Evolutionary conservation across 2,329 filamentous ascomycete genomes (phyloP), one percentile per base, ranked within the genome.

Genomic region (Fusarium scirpi): DNA sequence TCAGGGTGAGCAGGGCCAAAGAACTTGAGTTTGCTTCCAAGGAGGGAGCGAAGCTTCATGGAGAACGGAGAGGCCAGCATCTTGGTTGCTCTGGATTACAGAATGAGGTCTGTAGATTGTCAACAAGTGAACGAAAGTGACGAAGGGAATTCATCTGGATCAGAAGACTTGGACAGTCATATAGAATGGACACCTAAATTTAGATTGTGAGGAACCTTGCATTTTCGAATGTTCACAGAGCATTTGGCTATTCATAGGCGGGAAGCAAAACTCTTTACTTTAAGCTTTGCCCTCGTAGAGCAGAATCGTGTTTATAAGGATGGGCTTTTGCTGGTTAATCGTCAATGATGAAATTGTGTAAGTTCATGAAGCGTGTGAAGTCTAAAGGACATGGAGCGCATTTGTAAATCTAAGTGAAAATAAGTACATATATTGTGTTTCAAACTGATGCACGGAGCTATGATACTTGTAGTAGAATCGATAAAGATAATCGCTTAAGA

Each of bases 1-100:
- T 67, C 25, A 20, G 64, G 62, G 20, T 47, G 47, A n/a, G 27
- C 44, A 43, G 55, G 62, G 9, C 61, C 62, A 52, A 65, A 40
- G 5, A 44, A 4, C 6, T 20, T 30, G 7, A n/a, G 25, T 29
- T 54, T 65, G 20, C 20, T 24, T 47, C 41, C 29, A 16, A 65
- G 20, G 16, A 60, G 4, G 29, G 22, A 53, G 40, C 49, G 25
- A 20, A 66, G n/a, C 18, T 43, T 66, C 3, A 38, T 18, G 20
- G 12, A 12, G 27, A 66, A 25, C 20, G 47, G 53, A 6, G 22
- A 16, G 6, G 9, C 27, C 15, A 15, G 2, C 47, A 55, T 66
- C 3, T 46, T 54, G 48, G 18, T 7, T 38, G 3, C 8, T 47
- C 20, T 32, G 6, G 30, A 7, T n/a, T 3, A n/a, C 20, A 12